Percentiles rank a stretch among this genome's conserved stretches.
phyloP scores from a whole-genome alignment of 1,139 yeast genomes.

The Maudiozyma humilis region DNA sequence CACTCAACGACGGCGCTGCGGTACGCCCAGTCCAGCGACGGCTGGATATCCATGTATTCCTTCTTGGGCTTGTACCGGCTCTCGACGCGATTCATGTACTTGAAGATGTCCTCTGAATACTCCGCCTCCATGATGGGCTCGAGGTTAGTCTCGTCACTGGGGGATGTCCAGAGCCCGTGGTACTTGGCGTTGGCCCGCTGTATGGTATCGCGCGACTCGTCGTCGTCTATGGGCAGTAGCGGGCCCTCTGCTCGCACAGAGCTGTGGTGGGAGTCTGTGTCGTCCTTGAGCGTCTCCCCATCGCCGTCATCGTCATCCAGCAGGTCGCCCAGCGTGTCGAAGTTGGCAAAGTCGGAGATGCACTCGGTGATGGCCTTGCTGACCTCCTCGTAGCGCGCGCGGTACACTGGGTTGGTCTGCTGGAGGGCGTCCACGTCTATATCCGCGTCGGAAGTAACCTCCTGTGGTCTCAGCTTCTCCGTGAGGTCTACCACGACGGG shows the following conservation, averaged over 20 bases:
- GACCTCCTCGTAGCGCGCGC: neutral
- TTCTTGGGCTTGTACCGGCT: constrained; percentile 67
- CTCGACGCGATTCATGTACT: constrained; percentile 74
- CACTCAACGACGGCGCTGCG: constrained; percentile 82
- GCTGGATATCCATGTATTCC: constrained; percentile 73
- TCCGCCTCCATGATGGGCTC: constrained; percentile 94
- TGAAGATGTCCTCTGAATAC: constrained; percentile 81
- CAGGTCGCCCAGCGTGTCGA: neutral
- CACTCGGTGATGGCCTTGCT: constrained; percentile 1
- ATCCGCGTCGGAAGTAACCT: too few relatives aligned
- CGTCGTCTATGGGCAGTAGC: neutral
- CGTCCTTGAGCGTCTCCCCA: constrained; percentile 1
- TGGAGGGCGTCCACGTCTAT: neutral
- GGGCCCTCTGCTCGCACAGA: neutral
- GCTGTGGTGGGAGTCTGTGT: neutral
- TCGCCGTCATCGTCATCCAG: constrained; percentile 1
- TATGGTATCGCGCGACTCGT: neutral
- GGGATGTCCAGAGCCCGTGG: constrained; percentile 41
- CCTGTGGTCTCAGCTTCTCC: neutral
- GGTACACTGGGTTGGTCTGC: neutral
- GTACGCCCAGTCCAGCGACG: constrained; percentile 85
- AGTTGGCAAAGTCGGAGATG: constrained; percentile 2
- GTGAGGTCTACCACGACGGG: neutral
- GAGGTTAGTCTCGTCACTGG: constrained; percentile 77
- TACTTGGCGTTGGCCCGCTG: constrained; percentile 6